Evolutionary conservation across 2,329 filamentous ascomycete genomes (phyloP).

Genomic region (Gnomoniopsis smithogilvyi): DNA sequence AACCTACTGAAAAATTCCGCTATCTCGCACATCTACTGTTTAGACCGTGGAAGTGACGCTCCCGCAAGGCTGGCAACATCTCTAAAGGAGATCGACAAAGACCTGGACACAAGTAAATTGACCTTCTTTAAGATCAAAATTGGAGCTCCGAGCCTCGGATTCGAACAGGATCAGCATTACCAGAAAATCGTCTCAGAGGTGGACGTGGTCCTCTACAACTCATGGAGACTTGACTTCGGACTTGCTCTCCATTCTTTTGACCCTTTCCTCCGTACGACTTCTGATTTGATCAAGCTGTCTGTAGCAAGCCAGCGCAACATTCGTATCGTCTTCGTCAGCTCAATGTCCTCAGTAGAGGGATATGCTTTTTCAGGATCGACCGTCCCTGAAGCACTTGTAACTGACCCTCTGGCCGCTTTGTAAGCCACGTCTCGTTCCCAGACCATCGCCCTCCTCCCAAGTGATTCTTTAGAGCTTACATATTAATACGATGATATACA

Average conservation of each 20-base stretch:
- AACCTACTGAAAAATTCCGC: not conserved
- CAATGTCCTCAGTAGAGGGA: not conserved
- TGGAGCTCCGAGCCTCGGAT: not conserved
- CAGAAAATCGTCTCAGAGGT: slow-evolving; percentile 2
- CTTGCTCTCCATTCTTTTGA: slow-evolving; percentile 21
- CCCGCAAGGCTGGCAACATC: not conserved
- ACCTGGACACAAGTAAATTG: not conserved
- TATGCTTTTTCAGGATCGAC: not conserved
- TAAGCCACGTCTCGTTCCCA: too few relatives aligned
- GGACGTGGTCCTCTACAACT: slow-evolving; percentile 22
- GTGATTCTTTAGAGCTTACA: too few relatives aligned
- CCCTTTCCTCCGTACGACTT: slow-evolving; percentile 17
- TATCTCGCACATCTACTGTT: not conserved
- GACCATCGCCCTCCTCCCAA: too few relatives aligned
- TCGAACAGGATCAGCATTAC: not conserved
- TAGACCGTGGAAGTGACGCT: not conserved
- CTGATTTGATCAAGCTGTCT: slow-evolving; percentile 20
- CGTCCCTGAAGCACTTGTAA: not conserved
- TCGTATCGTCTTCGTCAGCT: slow-evolving; percentile 5
- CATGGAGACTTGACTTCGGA: slow-evolving; percentile 24
- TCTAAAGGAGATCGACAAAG: not conserved
- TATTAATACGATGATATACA: not conserved
- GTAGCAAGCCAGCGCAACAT: not conserved
- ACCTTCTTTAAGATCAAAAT: not conserved
- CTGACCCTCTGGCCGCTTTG: not conserved